Evolutionary conservation across 1,284 basidiomycete species (phyloP), one percentile per base, ranked within the genome.

Genomic region (Ganoderma boninense): DNA sequence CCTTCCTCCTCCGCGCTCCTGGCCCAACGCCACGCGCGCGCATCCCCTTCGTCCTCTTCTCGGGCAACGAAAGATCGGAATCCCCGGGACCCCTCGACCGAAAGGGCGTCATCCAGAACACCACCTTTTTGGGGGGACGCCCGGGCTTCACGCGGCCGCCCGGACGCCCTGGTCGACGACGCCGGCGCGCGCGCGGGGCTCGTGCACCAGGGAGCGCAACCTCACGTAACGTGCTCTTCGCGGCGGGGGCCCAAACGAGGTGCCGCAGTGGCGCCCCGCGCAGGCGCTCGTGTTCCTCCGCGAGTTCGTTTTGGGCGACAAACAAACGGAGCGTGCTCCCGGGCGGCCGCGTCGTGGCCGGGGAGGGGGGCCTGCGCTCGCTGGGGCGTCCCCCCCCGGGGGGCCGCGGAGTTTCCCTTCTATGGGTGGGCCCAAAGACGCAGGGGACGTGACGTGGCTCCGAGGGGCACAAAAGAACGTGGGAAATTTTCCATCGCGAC

Each of bases 101-200:
- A n/a, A n/a, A 93, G 84, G 79, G 90, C 89, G 75, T 52, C 83
- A 67, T 70, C 70, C 72, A 80, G 76, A 81, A 81, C 69, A 80
- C 76, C 54, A 80, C 79, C 26, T n/a, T n/a, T 80, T 92, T 71
- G 90, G 91, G 46, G 90, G 89, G 14, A 87, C 87, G 54, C n/a
- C 90, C 88, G 78, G 91, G 91, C 7, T 92, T 92, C 76, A 86
- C 89, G 13, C 83, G 85, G 62, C 84, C 84, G 73, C 91, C 91
- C 0, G 84, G 6, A 92, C 91, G 3, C 86, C 88, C 1, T 92
- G 79, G 78, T 73, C 62, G 76, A 78, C 66, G 79, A 80, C 62
- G 64, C 65, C 5, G 78, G 78, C 14, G 68, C 69, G 14, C 78
- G 80, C 59, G 77, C 77, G 13, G 80, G 80, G 7, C 77, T 80